These are phyloP conservation scores for Linderina pennispora DNA, from an alignment of 192 early-diverging fungal genomes.

Conservation along the genomic window DNA sequence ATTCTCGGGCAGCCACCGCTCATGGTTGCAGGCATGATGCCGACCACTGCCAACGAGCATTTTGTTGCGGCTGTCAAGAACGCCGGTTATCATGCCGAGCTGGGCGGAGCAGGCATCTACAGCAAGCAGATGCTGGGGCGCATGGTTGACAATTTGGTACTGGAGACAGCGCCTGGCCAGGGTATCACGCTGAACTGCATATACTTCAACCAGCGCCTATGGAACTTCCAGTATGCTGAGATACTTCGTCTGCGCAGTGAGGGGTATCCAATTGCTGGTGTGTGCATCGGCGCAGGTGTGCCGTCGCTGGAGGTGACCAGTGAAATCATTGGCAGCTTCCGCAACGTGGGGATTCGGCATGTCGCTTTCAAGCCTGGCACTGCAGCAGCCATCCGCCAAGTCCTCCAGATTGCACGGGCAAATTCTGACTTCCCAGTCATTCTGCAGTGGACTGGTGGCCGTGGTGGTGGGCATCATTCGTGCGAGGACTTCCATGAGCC, in stretches of 20 bases:
- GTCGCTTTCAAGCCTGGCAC: constrained; percentile 83
- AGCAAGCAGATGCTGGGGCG: constrained; percentile 62
- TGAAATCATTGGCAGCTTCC: constrained; percentile 66
- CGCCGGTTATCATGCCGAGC: constrained; percentile 79
- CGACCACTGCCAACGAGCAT: constrained; percentile 65
- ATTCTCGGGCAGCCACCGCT: constrained; percentile 76
- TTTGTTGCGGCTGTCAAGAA: constrained; percentile 80
- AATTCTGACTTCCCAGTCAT: constrained; percentile 83
- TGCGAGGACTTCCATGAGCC: constrained; percentile 86
- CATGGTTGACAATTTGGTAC: constrained; percentile 68
- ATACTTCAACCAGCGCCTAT: constrained; percentile 65
- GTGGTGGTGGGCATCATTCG: constrained; percentile 88
- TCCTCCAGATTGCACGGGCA: constrained; percentile 69
- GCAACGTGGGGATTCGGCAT: constrained; percentile 69
- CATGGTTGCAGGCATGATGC: constrained; percentile 90
- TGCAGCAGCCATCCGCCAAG: constrained; percentile 69
- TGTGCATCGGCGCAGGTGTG: constrained; percentile 80
- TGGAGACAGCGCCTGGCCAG: constrained; percentile 72
- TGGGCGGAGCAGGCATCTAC: constrained; percentile 85
- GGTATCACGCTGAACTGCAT: constrained; percentile 80
- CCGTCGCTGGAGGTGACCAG: constrained; percentile 75
- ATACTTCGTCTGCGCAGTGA: constrained; percentile 72
- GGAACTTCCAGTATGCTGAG: constrained; percentile 76
- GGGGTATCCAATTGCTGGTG: constrained; percentile 82
- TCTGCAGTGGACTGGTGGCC: constrained; percentile 88